Conservation (phyloP, 2,329 filamentous ascomycete species). For the Colletotrichum trifolii region DNA sequence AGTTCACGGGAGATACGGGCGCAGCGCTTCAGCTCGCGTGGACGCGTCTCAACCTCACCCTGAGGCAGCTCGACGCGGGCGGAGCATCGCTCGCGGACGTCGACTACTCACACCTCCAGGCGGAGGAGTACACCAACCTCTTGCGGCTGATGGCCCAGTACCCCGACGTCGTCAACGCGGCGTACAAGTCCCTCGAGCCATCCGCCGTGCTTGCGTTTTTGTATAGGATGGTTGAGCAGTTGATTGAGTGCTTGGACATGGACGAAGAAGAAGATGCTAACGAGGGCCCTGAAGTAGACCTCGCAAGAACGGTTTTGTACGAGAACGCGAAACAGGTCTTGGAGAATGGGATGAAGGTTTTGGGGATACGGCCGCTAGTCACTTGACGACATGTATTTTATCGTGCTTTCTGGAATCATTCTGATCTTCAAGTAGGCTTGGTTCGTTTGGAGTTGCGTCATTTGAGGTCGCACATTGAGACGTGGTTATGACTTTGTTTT, state of each 20-base stretch:
- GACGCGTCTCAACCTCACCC: conserved; percentile 65
- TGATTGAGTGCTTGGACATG: conserved; percentile 18
- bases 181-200: conserved; percentile 74
- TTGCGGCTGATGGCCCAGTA: conserved; percentile 71
- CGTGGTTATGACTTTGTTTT: background rate
- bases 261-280: conserved; percentile 24
- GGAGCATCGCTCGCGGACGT: conserved; percentile 28
- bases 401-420: background rate
- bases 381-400: background rate
- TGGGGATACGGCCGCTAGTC: conserved; percentile 53
- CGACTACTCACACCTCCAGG: conserved; percentile 39
- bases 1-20: conserved; percentile 79
- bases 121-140: conserved; percentile 65
- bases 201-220: conserved; percentile 74
- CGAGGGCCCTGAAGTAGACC: conserved; percentile 61
- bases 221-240: conserved; percentile 24
- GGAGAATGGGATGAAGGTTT: conserved; percentile 72
- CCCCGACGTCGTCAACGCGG: conserved; percentile 72
- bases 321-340: conserved; percentile 71
- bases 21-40: conserved; percentile 80
- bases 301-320: conserved; percentile 71
- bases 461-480: background rate
- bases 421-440: background rate
- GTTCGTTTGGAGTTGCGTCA: background rate
- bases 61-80: conserved; percentile 38